phyloP scores from a whole-genome alignment of 1,139 yeast species.

The Eremothecium gossypii region DNA sequence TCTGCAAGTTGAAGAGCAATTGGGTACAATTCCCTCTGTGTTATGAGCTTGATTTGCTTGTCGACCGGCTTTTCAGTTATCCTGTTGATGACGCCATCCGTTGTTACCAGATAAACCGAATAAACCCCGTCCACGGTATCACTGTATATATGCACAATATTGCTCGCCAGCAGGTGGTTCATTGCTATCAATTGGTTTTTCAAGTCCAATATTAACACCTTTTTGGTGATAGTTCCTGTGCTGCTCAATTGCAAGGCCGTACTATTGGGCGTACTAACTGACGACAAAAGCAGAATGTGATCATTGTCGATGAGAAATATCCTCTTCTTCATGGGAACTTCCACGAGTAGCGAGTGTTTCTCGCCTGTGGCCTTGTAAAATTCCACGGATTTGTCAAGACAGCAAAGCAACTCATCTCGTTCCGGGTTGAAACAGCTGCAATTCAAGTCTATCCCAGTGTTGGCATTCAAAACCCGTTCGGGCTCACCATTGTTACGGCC shows the following conservation, averaged over 20 bases:
- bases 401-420: constrained; percentile 27
- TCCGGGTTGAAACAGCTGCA: constrained; percentile 41
- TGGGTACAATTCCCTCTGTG: constrained; percentile 61
- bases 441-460: constrained; percentile 61
- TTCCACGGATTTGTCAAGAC: constrained; percentile 28
- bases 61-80: constrained; percentile 58
- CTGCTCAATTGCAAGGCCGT: constrained; percentile 24
- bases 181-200: constrained; percentile 63
- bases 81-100: constrained; percentile 68
- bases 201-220: constrained; percentile 56
- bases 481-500: constrained; percentile 72
- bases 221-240: constrained; percentile 35
- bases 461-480: constrained; percentile 49
- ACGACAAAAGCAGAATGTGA: constrained; percentile 36
- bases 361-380: constrained; percentile 39
- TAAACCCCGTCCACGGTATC: constrained; percentile 44
- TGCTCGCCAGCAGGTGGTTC: constrained; percentile 56
- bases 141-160: constrained; percentile 41
- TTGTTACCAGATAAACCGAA: constrained; percentile 46
- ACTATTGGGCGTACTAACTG: constrained; percentile 23
- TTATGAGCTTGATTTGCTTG: constrained; percentile 60
- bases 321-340: constrained; percentile 44
- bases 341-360: constrained; percentile 49
- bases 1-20: constrained; percentile 67
- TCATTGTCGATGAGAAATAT: constrained; percentile 34